Percentiles rank a stretch among this genome's conserved stretches.
Evolutionary conservation across 768 basidiomycete genomes (phyloP).

Genomic region (Holtermanniella nyarrowii): DNA sequence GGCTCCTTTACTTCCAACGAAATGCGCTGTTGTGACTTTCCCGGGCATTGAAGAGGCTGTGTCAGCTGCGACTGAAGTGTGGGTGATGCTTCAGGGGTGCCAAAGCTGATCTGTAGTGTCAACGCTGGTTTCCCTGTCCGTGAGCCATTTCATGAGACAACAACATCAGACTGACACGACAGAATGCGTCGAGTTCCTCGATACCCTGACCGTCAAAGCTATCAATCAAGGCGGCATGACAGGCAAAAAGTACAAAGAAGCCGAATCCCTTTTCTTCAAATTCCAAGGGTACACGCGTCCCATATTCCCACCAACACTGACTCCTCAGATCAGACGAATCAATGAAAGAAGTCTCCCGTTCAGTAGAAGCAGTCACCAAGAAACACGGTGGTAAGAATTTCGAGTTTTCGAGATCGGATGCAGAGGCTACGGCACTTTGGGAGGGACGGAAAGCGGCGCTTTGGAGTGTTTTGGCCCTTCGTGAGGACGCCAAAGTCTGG

Average conservation of each 20-base stretch:
- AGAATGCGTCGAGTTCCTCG: constrained; percentile 84
- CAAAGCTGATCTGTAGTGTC: constrained; percentile 46
- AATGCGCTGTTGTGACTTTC: constrained; percentile 82
- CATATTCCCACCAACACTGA: not conserved
- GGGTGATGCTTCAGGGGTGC: constrained; percentile 1
- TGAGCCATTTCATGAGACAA: constrained; percentile 42
- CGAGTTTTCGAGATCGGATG: constrained; percentile 60
- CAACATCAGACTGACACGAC: constrained; percentile 1
- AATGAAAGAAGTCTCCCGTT: constrained; percentile 50
- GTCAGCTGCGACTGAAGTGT: constrained; percentile 67
- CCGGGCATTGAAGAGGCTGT: constrained; percentile 66
- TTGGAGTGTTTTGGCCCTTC: constrained; percentile 56
- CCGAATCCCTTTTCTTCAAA: constrained; percentile 83
- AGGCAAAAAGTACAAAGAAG: constrained; percentile 52
- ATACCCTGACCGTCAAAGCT: constrained; percentile 64
- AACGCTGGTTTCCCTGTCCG: constrained; percentile 62
- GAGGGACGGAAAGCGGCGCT: constrained; percentile 75
- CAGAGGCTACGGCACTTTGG: constrained; percentile 71
- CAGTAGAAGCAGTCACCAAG: constrained; percentile 54
- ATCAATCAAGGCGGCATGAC: constrained; percentile 59
- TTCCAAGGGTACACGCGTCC: constrained; percentile 53
- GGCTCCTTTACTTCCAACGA: constrained; percentile 67
- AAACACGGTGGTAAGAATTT: constrained; percentile 61
- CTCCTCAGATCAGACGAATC: constrained; percentile 45
- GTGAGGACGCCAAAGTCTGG: constrained; percentile 60